phyloP scores from a whole-genome alignment of 768 basidiomycete genomes.

The Coprinellus micaceus region DNA sequence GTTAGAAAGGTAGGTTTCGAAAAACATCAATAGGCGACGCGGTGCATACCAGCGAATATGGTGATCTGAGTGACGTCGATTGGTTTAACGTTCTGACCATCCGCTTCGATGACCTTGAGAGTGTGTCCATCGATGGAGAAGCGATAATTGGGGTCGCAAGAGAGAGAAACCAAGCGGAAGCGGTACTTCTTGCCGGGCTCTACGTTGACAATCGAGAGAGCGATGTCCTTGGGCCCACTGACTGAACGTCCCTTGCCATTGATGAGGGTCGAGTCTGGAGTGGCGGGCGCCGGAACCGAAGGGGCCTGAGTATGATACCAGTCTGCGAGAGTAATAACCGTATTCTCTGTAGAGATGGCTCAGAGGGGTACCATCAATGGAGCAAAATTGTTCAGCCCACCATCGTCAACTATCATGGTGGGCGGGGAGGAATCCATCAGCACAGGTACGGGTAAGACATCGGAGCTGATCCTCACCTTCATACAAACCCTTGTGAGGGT shows the following conservation, averaged over 20 bases:
- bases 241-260: conserved; percentile 44
- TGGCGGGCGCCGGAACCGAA: conserved; percentile 28
- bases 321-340: conserved; percentile 46
- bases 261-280: too few relatives aligned
- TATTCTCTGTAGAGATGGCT: conserved; percentile 28
- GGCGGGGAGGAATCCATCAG: neutral
- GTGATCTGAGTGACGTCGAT: conserved; percentile 39
- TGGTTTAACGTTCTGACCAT: neutral
- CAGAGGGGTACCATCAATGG: neutral
- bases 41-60: conserved; percentile 35
- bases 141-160: conserved; percentile 41
- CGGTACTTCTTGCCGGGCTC: conserved; percentile 37
- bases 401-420: neutral
- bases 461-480: conserved; percentile 14
- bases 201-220: conserved; percentile 39
- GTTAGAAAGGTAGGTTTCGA: neutral
- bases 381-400: neutral
- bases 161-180: conserved; percentile 45
- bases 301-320: conserved; percentile 33
- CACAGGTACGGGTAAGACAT: neutral
- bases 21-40: neutral
- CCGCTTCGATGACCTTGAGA: conserved; percentile 16
- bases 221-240: conserved; percentile 27
- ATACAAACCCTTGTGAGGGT: conserved; percentile 30
- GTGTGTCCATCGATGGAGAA: conserved; percentile 48